Evolutionary conservation across 371 early-diverging fungal genomes (phyloP).

Genomic region (Syncephalastrum monosporum): DNA sequence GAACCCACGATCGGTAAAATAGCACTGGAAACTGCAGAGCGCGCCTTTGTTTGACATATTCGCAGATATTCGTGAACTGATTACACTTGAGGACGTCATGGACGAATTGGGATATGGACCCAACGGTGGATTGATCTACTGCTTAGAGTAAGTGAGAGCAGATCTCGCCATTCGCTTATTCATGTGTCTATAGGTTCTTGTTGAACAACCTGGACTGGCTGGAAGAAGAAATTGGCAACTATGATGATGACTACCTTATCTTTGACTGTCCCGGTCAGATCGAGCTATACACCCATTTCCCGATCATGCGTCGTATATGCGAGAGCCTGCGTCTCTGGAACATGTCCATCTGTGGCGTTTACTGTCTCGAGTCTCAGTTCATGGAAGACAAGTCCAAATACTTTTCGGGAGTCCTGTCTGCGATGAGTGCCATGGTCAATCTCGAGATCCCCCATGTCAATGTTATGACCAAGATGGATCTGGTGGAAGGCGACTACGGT

Average conservation of each 20-base stretch:
- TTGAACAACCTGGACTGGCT: slow-evolving; percentile 96
- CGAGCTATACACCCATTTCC: slow-evolving; percentile 98
- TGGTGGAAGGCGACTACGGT: slow-evolving; percentile 62
- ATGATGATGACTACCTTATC: slow-evolving; percentile 94
- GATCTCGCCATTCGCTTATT: background rate
- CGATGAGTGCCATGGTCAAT: slow-evolving; percentile 94
- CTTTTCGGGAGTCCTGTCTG: slow-evolving; percentile 92
- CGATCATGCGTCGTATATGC: slow-evolving; percentile 86
- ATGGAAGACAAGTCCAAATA: slow-evolving; percentile 94
- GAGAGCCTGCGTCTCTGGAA: slow-evolving; percentile 68
- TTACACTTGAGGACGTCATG: slow-evolving; percentile 98
- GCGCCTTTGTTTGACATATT: background rate
- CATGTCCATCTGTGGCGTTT: slow-evolving; percentile 86
- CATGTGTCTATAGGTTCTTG: slow-evolving; percentile 55
- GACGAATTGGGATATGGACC: slow-evolving; percentile 97
- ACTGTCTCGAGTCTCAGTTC: slow-evolving; percentile 93
- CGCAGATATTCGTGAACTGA: slow-evolving; percentile 91
- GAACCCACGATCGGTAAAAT: slow-evolving; percentile 76
- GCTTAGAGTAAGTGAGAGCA: slow-evolving; percentile 72
- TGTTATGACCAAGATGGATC: slow-evolving; percentile 97
- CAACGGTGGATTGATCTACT: slow-evolving; percentile 98
- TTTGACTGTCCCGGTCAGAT: slow-evolving; percentile 99
- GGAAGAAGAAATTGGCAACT: slow-evolving; percentile 88
- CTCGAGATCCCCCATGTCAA: slow-evolving; percentile 96
- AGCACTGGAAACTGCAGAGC: background rate